phyloP scores from a whole-genome alignment of 352 stramenopile species.

The Globisporangium alternatum region DNA sequence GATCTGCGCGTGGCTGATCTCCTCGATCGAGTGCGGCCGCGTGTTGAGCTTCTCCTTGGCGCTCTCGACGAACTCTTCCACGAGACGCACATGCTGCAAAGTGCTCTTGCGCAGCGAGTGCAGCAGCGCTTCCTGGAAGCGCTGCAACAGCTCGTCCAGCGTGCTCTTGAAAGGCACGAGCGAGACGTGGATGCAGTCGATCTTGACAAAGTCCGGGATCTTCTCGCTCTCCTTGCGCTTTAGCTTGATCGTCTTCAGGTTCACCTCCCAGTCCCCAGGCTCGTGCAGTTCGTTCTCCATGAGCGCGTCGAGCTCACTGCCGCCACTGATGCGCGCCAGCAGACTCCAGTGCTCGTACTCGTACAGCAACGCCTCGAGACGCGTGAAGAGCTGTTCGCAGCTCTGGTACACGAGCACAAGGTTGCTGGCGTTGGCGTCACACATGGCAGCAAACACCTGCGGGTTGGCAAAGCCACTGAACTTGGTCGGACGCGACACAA shows the following conservation, averaged over 20 bases:
- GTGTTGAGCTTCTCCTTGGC: slow-evolving; percentile 89
- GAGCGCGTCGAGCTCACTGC: slow-evolving; percentile 66
- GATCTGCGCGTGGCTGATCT: slow-evolving; percentile 87
- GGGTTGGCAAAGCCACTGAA: slow-evolving; percentile 89
- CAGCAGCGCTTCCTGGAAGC: slow-evolving; percentile 86
- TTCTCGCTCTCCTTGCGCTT: slow-evolving; percentile 94
- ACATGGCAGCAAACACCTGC: slow-evolving; percentile 88
- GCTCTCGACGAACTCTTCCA: slow-evolving; percentile 88
- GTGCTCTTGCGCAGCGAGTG: slow-evolving; percentile 82
- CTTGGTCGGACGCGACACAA: slow-evolving; percentile 87
- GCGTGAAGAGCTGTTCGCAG: slow-evolving; percentile 88
- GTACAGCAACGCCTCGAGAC: slow-evolving; percentile 62
- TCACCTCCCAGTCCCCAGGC: slow-evolving; percentile 83
- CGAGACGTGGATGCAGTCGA: slow-evolving; percentile 92
- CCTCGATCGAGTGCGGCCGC: slow-evolving; percentile 89
- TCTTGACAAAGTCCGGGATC: slow-evolving; percentile 82
- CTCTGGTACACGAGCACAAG: slow-evolving; percentile 90
- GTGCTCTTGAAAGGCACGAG: slow-evolving; percentile 86
- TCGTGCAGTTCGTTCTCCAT: slow-evolving; percentile 77
- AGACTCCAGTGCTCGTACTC: slow-evolving; percentile 87
- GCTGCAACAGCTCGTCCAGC: slow-evolving; percentile 83
- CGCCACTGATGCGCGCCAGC: slow-evolving; percentile 38
- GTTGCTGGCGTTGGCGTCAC: slow-evolving; percentile 80
- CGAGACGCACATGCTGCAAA: slow-evolving; percentile 66
- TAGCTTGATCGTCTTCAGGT: slow-evolving; percentile 86